Evolutionary conservation across 164 flowering plant genomes (phyloP).

Genomic region (Litsea cubeba): DNA sequence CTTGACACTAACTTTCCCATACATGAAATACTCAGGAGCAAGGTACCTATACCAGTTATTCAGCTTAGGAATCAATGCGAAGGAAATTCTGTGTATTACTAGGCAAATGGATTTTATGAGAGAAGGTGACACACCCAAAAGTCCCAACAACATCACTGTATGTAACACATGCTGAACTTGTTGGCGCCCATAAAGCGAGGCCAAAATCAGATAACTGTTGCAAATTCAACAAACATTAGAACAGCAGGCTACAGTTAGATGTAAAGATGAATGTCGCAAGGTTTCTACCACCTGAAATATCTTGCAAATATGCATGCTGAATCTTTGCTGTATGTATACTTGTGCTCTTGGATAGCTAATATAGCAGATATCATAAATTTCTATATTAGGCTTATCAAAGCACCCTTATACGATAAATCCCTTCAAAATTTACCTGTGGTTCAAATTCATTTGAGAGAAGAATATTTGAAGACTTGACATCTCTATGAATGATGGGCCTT

Average conservation of each 20-base stretch:
- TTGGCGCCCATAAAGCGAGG: slow-evolving; percentile 89
- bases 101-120: background rate
- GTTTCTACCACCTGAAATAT: background rate
- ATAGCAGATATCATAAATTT: background rate
- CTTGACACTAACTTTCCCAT: slow-evolving; percentile 87
- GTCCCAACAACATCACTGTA: slow-evolving; percentile 80
- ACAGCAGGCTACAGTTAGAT: background rate
- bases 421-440: slow-evolving; percentile 54
- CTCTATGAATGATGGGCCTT: slow-evolving; percentile 77
- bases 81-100: too few relatives aligned
- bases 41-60: slow-evolving; percentile 35
- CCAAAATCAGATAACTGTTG: slow-evolving; percentile 91
- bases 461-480: slow-evolving; percentile 90
- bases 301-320: too few relatives aligned
- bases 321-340: too few relatives aligned
- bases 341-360: background rate
- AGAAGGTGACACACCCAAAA: slow-evolving; percentile 38
- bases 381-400: background rate
- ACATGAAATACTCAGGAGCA: slow-evolving; percentile 96
- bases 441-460: slow-evolving; percentile 63
- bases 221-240: background rate
- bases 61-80: background rate
- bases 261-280: background rate
- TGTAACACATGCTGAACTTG: slow-evolving; percentile 37
- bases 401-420: background rate